phyloP scores from a whole-genome alignment of 495 filamentous ascomycete genomes.

The Aspergillus sclerotioniger region DNA sequence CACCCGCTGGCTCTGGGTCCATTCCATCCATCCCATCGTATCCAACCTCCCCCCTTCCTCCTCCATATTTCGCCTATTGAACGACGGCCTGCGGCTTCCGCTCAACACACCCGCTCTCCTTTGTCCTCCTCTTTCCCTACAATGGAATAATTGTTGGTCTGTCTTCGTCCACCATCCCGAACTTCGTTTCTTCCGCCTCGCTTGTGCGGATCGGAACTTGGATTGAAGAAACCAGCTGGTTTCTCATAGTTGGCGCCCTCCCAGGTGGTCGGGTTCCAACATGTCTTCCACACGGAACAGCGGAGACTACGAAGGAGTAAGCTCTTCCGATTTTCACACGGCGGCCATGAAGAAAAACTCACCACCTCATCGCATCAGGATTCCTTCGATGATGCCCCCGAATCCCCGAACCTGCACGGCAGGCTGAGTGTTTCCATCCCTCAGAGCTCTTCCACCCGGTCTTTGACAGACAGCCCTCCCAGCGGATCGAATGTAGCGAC shows the following conservation, averaged over 20 bases:
- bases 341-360: background rate
- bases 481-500: constrained; percentile 33
- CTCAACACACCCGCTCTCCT: background rate
- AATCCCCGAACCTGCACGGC: constrained; percentile 39
- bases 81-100: constrained; percentile 11
- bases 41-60: constrained; percentile 9
- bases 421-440: constrained; percentile 37
- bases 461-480: constrained; percentile 49
- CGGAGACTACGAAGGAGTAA: constrained; percentile 52
- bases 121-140: constrained; percentile 13
- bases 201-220: constrained; percentile 2
- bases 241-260: constrained; percentile 7
- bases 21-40: constrained; percentile 8
- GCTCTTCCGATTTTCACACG: constrained; percentile 22
- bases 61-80: constrained; percentile 1
- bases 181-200: constrained; percentile 10
- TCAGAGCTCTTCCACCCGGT: constrained; percentile 40
- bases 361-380: constrained; percentile 49
- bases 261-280: constrained; percentile 25
- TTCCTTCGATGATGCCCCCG: constrained; percentile 74
- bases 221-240: constrained; percentile 6
- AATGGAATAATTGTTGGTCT: constrained; percentile 19
- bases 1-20: constrained; percentile 16
- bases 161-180: constrained; percentile 5
- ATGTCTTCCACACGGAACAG: constrained; percentile 45